Evolutionary conservation across 108 stramenopile species (phyloP).

Genomic region (Seminavis robusta): DNA sequence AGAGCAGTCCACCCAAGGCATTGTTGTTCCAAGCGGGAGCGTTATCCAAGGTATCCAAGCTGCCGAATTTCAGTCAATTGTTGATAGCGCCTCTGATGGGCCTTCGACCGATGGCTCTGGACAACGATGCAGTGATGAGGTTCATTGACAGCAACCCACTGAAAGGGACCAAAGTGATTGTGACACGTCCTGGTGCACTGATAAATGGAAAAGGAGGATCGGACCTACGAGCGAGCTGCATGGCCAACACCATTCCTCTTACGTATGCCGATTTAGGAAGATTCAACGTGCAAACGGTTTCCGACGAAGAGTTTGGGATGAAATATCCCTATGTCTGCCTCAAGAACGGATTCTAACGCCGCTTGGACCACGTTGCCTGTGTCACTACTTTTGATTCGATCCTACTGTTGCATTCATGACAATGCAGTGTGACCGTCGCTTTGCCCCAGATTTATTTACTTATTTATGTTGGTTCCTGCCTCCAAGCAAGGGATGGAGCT

Average conservation of each 20-base stretch:
- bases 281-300: not conserved
- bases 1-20: not conserved
- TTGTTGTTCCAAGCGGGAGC: constrained; percentile 18
- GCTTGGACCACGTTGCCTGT: not conserved
- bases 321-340: not conserved
- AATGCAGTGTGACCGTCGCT: too few species aligned
- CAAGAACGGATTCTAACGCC: not conserved
- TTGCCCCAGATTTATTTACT: too few species aligned
- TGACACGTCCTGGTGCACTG: constrained; percentile 13
- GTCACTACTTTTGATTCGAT: too few species aligned
- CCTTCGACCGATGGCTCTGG: constrained; percentile 1
- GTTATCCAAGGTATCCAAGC: constrained; percentile 8
- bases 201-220: not conserved
- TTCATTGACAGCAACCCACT: constrained; percentile 1
- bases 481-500: too few species aligned
- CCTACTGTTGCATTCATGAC: too few species aligned
- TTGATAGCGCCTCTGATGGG: not conserved
- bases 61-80: too few species aligned
- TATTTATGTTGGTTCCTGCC: too few species aligned
- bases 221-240: too few species aligned
- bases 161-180: constrained; percentile 5
- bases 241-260: not conserved
- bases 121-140: constrained; percentile 14
- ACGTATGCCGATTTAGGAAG: not conserved
- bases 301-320: not conserved